Conservation (phyloP, 257 asterid species). For the Salvia rosmarinus region DNA sequence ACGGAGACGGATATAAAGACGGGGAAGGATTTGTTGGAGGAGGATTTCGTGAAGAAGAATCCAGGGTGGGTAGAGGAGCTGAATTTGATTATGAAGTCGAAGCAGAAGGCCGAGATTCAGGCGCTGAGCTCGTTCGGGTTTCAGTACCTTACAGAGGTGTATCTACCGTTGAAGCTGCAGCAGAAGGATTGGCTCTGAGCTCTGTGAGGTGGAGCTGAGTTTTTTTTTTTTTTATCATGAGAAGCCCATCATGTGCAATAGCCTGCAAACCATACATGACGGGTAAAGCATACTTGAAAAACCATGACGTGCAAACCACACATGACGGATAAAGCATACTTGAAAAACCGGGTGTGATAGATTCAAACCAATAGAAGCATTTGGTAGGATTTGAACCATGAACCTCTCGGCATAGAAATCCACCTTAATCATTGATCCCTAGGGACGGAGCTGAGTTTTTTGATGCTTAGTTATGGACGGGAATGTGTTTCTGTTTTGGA, state of each 20-base stretch:
- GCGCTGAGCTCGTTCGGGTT: conserved; percentile 90
- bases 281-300: no score
- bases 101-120: conserved; percentile 96
- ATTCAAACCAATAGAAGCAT: no score
- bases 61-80: conserved; percentile 93
- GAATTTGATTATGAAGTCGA: conserved; percentile 84
- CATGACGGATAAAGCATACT: no score
- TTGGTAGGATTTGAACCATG: no score
- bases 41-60: conserved; percentile 95
- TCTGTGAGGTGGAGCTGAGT: neutral
- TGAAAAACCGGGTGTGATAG: no score
- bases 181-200: conserved; percentile 85
- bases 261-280: no score
- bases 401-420: no score
- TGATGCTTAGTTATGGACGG: neutral
- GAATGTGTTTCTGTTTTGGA: neutral
- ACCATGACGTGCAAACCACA: no score
- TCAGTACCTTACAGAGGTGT: conserved; percentile 89
- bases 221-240: no score
- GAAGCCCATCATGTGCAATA: no score
- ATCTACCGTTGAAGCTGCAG: conserved; percentile 87
- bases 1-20: conserved; percentile 89
- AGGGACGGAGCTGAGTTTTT: conserved; percentile 2
- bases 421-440: no score
- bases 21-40: conserved; percentile 85